A percentile compares a stretch with the other conserved stretches of the same genome.
Conservation (phyloP, 768 basidiomycete genomes). For the Paxillus ammoniavirescens region DNA sequence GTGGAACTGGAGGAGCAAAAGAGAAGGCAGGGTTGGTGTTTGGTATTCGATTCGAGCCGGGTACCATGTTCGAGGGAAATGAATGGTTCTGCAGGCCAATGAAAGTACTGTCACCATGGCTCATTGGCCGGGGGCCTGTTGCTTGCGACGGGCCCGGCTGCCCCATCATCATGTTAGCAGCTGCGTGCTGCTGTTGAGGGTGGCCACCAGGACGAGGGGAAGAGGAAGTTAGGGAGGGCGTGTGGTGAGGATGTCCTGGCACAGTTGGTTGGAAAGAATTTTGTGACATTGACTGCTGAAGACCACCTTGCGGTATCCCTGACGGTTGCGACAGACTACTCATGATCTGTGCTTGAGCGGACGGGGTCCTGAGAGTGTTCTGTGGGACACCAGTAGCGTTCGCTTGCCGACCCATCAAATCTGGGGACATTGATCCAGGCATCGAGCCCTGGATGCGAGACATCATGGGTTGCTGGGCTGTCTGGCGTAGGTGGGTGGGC, state of each 20-base stretch:
- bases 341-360: slow-evolving; percentile 50
- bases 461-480: slow-evolving; percentile 35
- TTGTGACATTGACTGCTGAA: slow-evolving; percentile 31
- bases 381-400: slow-evolving; percentile 40
- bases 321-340: slow-evolving; percentile 38
- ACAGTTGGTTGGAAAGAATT: slow-evolving; percentile 27
- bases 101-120: slow-evolving; percentile 46
- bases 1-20: slow-evolving; percentile 50
- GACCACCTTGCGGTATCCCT: slow-evolving; percentile 28
- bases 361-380: slow-evolving; percentile 41
- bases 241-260: slow-evolving; percentile 28
- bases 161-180: slow-evolving; percentile 28
- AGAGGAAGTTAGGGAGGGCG: slow-evolving; percentile 26
- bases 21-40: slow-evolving; percentile 35
- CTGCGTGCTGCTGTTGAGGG: slow-evolving; percentile 26
- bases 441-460: slow-evolving; percentile 32
- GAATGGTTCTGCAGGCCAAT: slow-evolving; percentile 41
- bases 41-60: slow-evolving; percentile 36
- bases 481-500: slow-evolving; percentile 34
- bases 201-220: slow-evolving; percentile 30
- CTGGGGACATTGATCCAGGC: slow-evolving; percentile 41
- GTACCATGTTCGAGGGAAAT: slow-evolving; percentile 31
- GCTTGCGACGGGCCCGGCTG: slow-evolving; percentile 31
- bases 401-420: slow-evolving; percentile 43
- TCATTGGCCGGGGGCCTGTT: slow-evolving; percentile 37